Evolutionary conservation across 345 rosid species (phyloP).

Genomic region (Ricinus communis): DNA sequence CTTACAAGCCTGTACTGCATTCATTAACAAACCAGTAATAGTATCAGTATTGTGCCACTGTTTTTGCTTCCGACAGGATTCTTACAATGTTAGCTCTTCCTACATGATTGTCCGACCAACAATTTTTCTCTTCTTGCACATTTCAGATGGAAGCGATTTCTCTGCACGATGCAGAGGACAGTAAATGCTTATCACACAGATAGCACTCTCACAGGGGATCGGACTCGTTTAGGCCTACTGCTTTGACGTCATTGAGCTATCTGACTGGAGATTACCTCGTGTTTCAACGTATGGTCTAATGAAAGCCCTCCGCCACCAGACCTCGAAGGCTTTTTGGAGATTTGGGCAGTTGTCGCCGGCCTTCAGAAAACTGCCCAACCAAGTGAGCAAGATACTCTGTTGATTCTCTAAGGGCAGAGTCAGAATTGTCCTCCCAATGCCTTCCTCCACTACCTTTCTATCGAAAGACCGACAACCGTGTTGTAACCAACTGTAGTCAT

Average conservation of each 20-base stretch:
- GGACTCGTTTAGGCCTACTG: slow-evolving; percentile 18
- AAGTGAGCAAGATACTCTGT: slow-evolving; percentile 70
- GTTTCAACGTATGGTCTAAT: slow-evolving; percentile 66
- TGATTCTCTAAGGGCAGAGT: slow-evolving; percentile 93
- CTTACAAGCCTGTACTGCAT: slow-evolving; percentile 13
- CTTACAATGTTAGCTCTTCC: slow-evolving; percentile 10
- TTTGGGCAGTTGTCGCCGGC: slow-evolving; percentile 94
- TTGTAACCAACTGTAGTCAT: slow-evolving; percentile 91
- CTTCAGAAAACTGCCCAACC: slow-evolving; percentile 83
- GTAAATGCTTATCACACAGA: not conserved
- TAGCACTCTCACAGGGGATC: not conserved
- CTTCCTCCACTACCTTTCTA: slow-evolving; percentile 90
- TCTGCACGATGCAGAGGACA: slow-evolving; percentile 4
- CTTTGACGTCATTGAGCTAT: slow-evolving; percentile 29
- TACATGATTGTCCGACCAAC: not conserved
- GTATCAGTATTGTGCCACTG: not conserved
- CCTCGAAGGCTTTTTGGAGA: slow-evolving; percentile 94
- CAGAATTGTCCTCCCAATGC: slow-evolving; percentile 86
- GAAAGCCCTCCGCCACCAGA: slow-evolving; percentile 98
- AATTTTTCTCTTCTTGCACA: slow-evolving; percentile 6
- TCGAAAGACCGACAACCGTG: slow-evolving; percentile 90
- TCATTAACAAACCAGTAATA: not conserved
- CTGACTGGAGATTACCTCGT: slow-evolving; percentile 38
- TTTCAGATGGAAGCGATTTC: not conserved
- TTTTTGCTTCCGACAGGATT: slow-evolving; percentile 3